phyloP scores from a whole-genome alignment of 768 basidiomycete species.

The Hypholoma sublateritium region DNA sequence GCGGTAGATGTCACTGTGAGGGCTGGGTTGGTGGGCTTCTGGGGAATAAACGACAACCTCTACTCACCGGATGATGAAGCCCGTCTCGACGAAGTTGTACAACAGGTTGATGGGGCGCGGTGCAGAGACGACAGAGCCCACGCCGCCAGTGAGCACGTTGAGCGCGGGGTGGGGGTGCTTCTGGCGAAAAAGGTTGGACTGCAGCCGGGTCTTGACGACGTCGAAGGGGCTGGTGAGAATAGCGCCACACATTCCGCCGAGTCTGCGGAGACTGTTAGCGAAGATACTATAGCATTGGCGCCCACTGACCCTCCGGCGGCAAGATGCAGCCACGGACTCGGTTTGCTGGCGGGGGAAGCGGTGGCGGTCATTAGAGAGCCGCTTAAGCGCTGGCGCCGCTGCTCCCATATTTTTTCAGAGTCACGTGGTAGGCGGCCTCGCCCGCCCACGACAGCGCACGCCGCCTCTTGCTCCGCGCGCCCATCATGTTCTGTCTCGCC shows the following conservation, averaged over 20 bases:
- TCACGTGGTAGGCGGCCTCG: background rate
- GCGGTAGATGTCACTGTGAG: slow-evolving; percentile 77
- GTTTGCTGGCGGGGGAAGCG: slow-evolving; percentile 20
- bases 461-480: background rate
- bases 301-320: slow-evolving; percentile 79
- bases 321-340: slow-evolving; percentile 84
- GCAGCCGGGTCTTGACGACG: slow-evolving; percentile 96
- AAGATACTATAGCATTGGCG: slow-evolving; percentile 2
- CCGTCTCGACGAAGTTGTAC: slow-evolving; percentile 95
- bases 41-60: slow-evolving; percentile 6
- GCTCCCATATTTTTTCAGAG: background rate
- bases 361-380: slow-evolving; percentile 8
- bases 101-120: slow-evolving; percentile 57
- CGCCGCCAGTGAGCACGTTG: slow-evolving; percentile 34
- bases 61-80: slow-evolving; percentile 86
- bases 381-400: background rate
- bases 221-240: slow-evolving; percentile 97
- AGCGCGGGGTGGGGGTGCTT: slow-evolving; percentile 37
- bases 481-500: slow-evolving; percentile 24
- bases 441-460: too few relatives aligned
- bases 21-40: background rate
- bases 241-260: slow-evolving; percentile 97
- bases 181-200: slow-evolving; percentile 76
- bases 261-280: slow-evolving; percentile 40
- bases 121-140: slow-evolving; percentile 35